Evolutionary conservation across 2,329 filamentous ascomycete genomes (phyloP).

Genomic region (Alternaria hordeiaustralica): DNA sequence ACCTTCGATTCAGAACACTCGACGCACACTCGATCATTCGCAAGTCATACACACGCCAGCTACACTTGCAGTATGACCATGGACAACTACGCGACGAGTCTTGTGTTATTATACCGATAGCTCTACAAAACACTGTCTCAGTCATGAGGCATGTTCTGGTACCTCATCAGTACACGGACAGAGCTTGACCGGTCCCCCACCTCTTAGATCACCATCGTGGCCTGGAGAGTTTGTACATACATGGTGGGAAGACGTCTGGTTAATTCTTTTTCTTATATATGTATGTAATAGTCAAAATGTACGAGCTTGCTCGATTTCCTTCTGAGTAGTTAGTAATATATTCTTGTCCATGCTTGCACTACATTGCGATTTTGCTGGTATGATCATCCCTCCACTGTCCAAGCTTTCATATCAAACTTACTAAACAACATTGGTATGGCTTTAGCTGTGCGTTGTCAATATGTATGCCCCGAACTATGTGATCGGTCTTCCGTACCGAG

Average conservation of each 20-base stretch:
- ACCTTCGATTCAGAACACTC: constrained; percentile 5
- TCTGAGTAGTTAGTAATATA: neutral
- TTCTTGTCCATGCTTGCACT: neutral
- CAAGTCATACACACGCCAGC: neutral
- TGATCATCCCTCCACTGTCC: neutral
- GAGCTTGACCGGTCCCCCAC: constrained; percentile 11
- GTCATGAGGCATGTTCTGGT: neutral
- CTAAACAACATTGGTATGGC: neutral
- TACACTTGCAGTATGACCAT: neutral
- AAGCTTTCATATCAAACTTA: neutral
- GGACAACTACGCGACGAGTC: neutral
- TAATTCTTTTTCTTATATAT: constrained; percentile 10
- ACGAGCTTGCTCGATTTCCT: neutral
- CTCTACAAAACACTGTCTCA: constrained; percentile 3
- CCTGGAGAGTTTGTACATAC: constrained; percentile 2
- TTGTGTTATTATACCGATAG: constrained; percentile 9
- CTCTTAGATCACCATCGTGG: neutral
- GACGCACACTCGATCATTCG: neutral
- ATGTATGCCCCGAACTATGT: neutral
- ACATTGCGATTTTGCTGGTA: neutral
- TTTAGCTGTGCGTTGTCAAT: neutral
- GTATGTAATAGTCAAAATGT: neutral
- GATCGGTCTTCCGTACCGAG: neutral
- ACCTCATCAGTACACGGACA: neutral
- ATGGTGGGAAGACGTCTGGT: constrained; percentile 5